Conservation (phyloP, 805 yeast genomes). For the Lipomyces yamanashiensis region DNA sequence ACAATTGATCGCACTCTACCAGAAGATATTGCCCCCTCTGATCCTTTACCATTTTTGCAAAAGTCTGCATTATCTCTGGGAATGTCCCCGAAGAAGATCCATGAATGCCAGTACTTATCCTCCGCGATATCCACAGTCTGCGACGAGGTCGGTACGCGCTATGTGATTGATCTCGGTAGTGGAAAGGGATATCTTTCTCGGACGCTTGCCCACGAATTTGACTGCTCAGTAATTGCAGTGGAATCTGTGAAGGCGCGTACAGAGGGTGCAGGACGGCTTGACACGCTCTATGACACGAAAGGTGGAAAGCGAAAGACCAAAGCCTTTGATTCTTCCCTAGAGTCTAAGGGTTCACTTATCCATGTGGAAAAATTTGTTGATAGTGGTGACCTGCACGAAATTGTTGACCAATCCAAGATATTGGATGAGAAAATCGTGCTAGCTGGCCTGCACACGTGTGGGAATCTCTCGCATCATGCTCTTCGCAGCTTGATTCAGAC, state of each 20-base stretch:
- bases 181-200: conserved; percentile 40
- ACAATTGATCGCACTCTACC: conserved; percentile 23
- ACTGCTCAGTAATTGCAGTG: conserved; percentile 33
- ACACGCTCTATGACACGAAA: conserved; percentile 20
- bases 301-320: conserved; percentile 21
- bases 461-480: conserved; percentile 36
- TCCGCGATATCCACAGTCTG: conserved; percentile 23
- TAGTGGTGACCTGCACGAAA: conserved; percentile 22
- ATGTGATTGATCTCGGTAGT: conserved; percentile 39
- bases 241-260: conserved; percentile 31
- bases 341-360: conserved; percentile 19
- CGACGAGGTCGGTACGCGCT: conserved; percentile 7
- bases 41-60: conserved; percentile 4
- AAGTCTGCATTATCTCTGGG: conserved; percentile 31
- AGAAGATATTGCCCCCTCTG: neutral
- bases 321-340: neutral
- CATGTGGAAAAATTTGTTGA: conserved; percentile 28
- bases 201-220: conserved; percentile 32
- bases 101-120: conserved; percentile 36
- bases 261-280: conserved; percentile 34
- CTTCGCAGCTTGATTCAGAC: conserved; percentile 33
- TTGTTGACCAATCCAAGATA: conserved; percentile 20
- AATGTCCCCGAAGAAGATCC: conserved; percentile 38
- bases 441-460: conserved; percentile 39
- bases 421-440: conserved; percentile 20